Evolutionary conservation across 352 stramenopile species (phyloP).

Genomic region (Pythium plurisporium): DNA sequence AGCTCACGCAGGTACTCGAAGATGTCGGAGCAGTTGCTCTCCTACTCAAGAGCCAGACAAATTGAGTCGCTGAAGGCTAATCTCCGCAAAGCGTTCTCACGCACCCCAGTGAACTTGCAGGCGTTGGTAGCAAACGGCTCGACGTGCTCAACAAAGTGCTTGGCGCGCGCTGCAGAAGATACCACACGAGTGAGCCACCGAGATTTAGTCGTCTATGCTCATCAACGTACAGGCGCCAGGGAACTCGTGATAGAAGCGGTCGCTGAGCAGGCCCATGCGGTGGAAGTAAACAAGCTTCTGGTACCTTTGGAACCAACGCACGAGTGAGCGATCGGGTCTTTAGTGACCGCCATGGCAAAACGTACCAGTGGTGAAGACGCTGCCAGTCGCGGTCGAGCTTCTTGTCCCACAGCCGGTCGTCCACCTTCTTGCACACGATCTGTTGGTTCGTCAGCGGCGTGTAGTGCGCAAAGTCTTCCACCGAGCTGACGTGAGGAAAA

Average conservation of each 20-base stretch:
- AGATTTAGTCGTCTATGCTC: too few relatives aligned
- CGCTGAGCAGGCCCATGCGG: slow-evolving; percentile 56
- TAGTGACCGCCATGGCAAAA: too few relatives aligned
- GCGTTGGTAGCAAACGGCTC: slow-evolving; percentile 57
- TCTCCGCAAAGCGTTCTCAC: too few relatives aligned
- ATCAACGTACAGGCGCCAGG: slow-evolving; percentile 39
- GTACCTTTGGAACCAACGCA: slow-evolving; percentile 34
- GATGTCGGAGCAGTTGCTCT: slow-evolving; percentile 51
- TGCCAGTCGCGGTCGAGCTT: slow-evolving; percentile 61
- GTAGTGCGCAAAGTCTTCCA: slow-evolving; percentile 51
- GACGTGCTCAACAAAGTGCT: slow-evolving; percentile 59
- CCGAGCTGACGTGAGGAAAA: too few relatives aligned
- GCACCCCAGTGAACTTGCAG: slow-evolving; percentile 49
- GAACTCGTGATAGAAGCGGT: slow-evolving; percentile 63
- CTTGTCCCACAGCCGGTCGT: slow-evolving; percentile 43
- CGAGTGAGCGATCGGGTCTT: too few relatives aligned
- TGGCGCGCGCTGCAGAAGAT: slow-evolving; percentile 33
- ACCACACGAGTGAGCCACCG: background rate
- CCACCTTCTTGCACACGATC: slow-evolving; percentile 38
- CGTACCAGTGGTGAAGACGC: slow-evolving; percentile 56
- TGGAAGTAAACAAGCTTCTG: slow-evolving; percentile 73
- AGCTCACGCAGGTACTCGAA: slow-evolving; percentile 60
- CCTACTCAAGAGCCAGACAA: slow-evolving; percentile 28
- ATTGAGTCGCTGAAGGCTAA: too few relatives aligned
- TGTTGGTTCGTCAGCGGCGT: slow-evolving; percentile 32